These are phyloP conservation scores for Mortierella sp. DNA, from an alignment of 371 early-diverging fungal species.

Conservation along the genomic window DNA sequence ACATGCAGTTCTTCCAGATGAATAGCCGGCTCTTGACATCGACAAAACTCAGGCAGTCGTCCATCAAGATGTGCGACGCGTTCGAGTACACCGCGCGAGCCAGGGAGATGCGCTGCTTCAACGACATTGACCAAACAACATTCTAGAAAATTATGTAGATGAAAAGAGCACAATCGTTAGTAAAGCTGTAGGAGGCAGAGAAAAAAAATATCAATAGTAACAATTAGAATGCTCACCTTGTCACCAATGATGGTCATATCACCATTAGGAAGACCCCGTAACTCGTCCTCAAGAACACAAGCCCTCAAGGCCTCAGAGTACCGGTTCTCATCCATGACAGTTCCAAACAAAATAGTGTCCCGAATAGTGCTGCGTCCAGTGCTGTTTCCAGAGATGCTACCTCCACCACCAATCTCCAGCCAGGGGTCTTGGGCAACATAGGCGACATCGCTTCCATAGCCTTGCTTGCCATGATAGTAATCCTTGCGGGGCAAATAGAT, in stretches of 20 bases:
- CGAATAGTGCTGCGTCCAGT: conserved; percentile 54
- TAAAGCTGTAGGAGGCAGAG: background rate
- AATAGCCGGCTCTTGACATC: conserved; percentile 51
- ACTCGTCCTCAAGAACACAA: conserved; percentile 69
- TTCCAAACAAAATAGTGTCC: conserved; percentile 70
- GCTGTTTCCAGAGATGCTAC: conserved; percentile 24
- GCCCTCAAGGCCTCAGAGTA: conserved; percentile 75
- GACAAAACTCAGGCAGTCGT: conserved; percentile 56
- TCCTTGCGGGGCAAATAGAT: conserved; percentile 56
- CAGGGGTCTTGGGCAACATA: conserved; percentile 57
- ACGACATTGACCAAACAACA: conserved; percentile 55
- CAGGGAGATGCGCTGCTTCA: conserved; percentile 56
- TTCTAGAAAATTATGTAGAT: conserved; percentile 3
- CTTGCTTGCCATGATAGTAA: conserved; percentile 55
- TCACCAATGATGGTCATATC: conserved; percentile 58
- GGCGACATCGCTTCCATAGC: conserved; percentile 54
- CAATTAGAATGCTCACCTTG: conserved; percentile 26
- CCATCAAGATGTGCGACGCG: conserved; percentile 53
- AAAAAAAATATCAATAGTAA: too few species aligned
- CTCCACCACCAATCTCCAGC: conserved; percentile 55
- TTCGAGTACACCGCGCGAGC: conserved; percentile 53
- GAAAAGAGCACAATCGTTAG: background rate
- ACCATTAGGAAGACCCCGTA: conserved; percentile 50
- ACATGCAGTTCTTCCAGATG: conserved; percentile 58
- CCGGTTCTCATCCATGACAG: conserved; percentile 61